Conservation (phyloP, 495 filamentous ascomycete species). For the Aspergillus funiculosus region DNA sequence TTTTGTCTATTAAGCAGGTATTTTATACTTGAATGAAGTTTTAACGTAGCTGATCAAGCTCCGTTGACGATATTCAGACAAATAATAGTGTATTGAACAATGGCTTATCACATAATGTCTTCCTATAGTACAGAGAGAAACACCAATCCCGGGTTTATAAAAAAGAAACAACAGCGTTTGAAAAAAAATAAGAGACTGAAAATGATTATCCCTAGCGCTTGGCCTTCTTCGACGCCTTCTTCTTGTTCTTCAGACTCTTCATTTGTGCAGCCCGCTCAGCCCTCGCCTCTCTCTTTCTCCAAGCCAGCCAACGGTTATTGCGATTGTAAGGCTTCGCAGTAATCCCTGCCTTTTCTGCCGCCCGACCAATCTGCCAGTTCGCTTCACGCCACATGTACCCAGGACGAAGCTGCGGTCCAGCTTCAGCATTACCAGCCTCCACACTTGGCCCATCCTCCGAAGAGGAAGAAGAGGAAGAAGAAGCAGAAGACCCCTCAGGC, state of each 20-base stretch:
- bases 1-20: neutral
- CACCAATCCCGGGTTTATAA: slow-evolving; percentile 24
- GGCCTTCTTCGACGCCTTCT: slow-evolving; percentile 41
- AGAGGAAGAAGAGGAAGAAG: too few species aligned
- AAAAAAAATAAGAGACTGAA: slow-evolving; percentile 10
- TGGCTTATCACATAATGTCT: neutral
- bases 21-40: neutral
- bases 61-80: neutral
- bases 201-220: slow-evolving; percentile 15
- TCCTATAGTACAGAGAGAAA: slow-evolving; percentile 38
- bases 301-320: slow-evolving; percentile 55
- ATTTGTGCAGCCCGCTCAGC: slow-evolving; percentile 50
- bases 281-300: slow-evolving; percentile 53
- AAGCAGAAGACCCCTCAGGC: neutral
- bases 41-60: neutral
- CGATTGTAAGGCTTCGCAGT: slow-evolving; percentile 47
- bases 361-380: slow-evolving; percentile 78
- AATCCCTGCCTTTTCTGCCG: slow-evolving; percentile 54
- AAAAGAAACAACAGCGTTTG: neutral
- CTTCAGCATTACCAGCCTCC: slow-evolving; percentile 29
- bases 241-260: slow-evolving; percentile 53
- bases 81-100: slow-evolving; percentile 7
- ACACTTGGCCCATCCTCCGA: slow-evolving; percentile 26
- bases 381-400: slow-evolving; percentile 78
- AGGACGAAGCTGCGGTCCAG: slow-evolving; percentile 49